A percentile compares a stretch with the other conserved stretches of the same genome.
phyloP scores from a whole-genome alignment of 805 yeast genomes.

The Metschnikowia bowlesiae region DNA sequence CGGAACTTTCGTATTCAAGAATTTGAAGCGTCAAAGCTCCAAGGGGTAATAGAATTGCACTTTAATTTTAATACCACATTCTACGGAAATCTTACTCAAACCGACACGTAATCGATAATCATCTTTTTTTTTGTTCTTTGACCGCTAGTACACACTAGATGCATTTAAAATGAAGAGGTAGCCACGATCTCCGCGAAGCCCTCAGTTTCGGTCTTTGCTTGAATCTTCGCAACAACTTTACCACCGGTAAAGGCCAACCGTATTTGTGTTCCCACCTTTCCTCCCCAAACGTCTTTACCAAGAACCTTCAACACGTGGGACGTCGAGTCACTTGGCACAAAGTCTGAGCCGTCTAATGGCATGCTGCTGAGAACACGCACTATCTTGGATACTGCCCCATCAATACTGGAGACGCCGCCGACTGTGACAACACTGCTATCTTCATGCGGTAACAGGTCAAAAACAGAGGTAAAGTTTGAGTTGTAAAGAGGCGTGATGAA shows the following conservation, averaged over 20 bases:
- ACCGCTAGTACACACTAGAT: not conserved
- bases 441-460: constrained; percentile 61
- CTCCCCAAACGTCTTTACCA: constrained; percentile 69
- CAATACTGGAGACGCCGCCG: constrained; percentile 35
- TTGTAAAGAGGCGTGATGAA: constrained; percentile 72
- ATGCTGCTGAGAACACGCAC: constrained; percentile 42
- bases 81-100: too few species aligned
- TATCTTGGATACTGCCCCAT: constrained; percentile 47
- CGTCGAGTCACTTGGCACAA: constrained; percentile 52
- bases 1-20: constrained; percentile 33
- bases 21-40: constrained; percentile 4
- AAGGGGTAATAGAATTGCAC: not conserved
- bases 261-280: constrained; percentile 49
- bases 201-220: constrained; percentile 45
- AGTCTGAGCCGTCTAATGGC: constrained; percentile 72
- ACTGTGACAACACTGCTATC: constrained; percentile 70
- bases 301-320: constrained; percentile 74
- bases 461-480: constrained; percentile 67
- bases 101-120: not conserved
- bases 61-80: not conserved
- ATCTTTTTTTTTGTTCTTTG: not conserved
- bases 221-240: constrained; percentile 57
- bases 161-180: constrained; percentile 5
- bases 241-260: constrained; percentile 52
- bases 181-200: constrained; percentile 18